Percentiles rank a stretch among this genome's conserved stretches.
Conservation (phyloP, 495 filamentous ascomycete species). For the Penicillium desertorum region DNA sequence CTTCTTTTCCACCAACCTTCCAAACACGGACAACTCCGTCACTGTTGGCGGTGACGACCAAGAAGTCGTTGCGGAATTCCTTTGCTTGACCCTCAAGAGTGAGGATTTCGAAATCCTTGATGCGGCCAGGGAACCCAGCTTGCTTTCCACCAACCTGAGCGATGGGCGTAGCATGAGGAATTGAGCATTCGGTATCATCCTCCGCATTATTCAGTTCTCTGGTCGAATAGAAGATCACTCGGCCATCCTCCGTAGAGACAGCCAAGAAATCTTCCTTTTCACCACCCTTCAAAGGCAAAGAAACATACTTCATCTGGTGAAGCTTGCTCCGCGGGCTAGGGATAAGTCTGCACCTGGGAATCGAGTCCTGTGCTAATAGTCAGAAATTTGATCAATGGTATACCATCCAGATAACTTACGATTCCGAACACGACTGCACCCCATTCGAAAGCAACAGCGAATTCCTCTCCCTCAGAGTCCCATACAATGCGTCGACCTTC, state of each 20-base stretch:
- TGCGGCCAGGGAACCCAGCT: conserved; percentile 62
- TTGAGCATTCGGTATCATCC: conserved; percentile 37
- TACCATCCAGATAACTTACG: conserved; percentile 41
- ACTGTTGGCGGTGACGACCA: conserved; percentile 76
- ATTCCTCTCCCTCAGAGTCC: conserved; percentile 74
- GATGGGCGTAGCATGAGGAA: conserved; percentile 56
- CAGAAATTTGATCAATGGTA: conserved; percentile 14
- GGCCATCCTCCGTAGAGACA: conserved; percentile 90
- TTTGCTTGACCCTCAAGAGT: conserved; percentile 38
- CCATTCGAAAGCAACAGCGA: conserved; percentile 83
- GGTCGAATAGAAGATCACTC: conserved; percentile 81
- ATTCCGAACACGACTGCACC: conserved; percentile 83
- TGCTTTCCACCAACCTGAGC: conserved; percentile 76
- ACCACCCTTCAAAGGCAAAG: conserved; percentile 41
- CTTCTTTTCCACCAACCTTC: conserved; percentile 48
- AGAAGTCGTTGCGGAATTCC: conserved; percentile 38
- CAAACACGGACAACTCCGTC: conserved; percentile 81
- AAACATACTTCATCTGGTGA: conserved; percentile 74
- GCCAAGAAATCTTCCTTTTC: conserved; percentile 58
- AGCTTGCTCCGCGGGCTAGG: conserved; percentile 73
- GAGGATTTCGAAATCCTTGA: conserved; percentile 85
- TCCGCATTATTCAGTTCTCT: conserved; percentile 34
- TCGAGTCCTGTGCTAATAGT: conserved; percentile 59
- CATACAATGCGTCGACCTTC: conserved; percentile 85
- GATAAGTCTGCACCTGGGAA: conserved; percentile 68